Conservation (phyloP, 768 basidiomycete species). For the Tylopilus subfusipes region DNA sequence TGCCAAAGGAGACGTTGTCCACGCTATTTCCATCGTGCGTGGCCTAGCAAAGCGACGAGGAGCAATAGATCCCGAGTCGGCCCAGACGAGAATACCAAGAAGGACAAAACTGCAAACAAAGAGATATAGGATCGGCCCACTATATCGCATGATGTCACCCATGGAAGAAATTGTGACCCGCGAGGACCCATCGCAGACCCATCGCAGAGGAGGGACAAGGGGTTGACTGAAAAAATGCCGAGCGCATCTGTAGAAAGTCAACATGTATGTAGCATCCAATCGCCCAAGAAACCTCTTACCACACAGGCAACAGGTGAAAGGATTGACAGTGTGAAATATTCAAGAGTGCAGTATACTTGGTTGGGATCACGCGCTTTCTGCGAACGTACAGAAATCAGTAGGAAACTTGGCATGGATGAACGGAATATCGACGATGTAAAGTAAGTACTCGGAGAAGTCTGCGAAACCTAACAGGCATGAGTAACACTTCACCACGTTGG, state of each 20-base stretch:
- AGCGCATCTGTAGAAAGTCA: conserved; percentile 51
- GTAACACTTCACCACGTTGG: too few relatives aligned
- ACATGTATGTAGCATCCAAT: neutral
- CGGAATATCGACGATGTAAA: too few relatives aligned
- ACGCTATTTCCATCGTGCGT: conserved; percentile 44
- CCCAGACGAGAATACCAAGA: conserved; percentile 63
- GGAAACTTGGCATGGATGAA: too few relatives aligned
- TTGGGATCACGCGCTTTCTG: too few relatives aligned
- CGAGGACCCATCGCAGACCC: conserved; percentile 57
- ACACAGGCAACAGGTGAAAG: conserved; percentile 66
- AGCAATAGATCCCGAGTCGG: conserved; percentile 62
- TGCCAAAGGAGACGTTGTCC: conserved; percentile 69
- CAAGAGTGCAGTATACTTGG: too few relatives aligned
- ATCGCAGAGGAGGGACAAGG: conserved; percentile 71
- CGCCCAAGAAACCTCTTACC: conserved; percentile 41
- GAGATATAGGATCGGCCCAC: conserved; percentile 74
- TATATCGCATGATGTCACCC: conserved; percentile 56
- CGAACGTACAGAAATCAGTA: too few relatives aligned
- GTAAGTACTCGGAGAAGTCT: too few relatives aligned
- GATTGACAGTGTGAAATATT: conserved; percentile 67
- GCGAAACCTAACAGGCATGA: too few relatives aligned
- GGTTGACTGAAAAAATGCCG: conserved; percentile 71
- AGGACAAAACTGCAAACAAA: conserved; percentile 57
- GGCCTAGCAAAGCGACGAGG: conserved; percentile 36
- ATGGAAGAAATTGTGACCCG: conserved; percentile 45